Conservation (phyloP, 2,329 filamentous ascomycete species). For the Orbilia blumenaviensis region DNA sequence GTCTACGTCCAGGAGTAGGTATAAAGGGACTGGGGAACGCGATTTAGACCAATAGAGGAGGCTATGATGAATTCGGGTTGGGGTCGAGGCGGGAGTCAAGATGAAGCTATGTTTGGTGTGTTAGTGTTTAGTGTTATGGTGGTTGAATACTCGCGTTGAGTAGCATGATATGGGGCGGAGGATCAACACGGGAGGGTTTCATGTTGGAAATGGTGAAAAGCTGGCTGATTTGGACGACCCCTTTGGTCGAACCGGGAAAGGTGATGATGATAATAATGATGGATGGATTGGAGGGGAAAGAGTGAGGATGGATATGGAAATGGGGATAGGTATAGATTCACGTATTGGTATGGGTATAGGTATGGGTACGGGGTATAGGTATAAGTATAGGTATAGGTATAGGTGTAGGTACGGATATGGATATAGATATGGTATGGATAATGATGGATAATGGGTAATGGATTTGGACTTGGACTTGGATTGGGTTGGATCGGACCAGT, state of each 20-base stretch:
- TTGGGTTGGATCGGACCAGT: background rate
- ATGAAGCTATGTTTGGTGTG: background rate
- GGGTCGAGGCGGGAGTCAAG: background rate
- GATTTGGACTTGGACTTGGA: background rate
- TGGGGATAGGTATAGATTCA: no score
- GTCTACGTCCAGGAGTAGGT: background rate
- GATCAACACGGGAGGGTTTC: slow-evolving; percentile 12
- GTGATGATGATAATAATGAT: background rate
- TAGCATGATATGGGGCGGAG: background rate
- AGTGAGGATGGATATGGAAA: background rate
- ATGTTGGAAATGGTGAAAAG: slow-evolving; percentile 1
- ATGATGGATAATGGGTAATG: no score
- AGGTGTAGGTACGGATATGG: no score
- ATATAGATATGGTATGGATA: no score
- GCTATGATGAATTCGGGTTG: no score
- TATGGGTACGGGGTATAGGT: no score
- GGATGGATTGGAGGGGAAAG: background rate
- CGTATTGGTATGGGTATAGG: no score
- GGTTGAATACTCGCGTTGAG: background rate
- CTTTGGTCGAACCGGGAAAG: background rate
- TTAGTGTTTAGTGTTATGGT: slow-evolving; percentile 15
- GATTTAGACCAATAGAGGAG: background rate
- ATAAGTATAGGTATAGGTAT: no score
- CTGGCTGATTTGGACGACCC: background rate
- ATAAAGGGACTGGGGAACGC: background rate